Evolutionary conservation across 805 yeast species (phyloP).

Genomic region (Candida nemodendra): DNA sequence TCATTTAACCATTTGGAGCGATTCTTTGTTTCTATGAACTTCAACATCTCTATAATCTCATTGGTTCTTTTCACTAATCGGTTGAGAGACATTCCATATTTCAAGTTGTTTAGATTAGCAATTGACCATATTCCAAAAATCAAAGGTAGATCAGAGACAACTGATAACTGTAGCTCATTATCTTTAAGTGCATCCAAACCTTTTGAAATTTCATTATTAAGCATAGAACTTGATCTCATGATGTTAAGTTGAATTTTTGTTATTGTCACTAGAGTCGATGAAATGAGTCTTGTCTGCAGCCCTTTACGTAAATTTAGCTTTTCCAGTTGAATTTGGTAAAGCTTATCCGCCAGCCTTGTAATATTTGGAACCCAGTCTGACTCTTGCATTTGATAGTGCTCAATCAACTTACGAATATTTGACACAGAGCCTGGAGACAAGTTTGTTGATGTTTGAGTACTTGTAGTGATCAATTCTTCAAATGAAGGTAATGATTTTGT

Average conservation of each 20-base stretch:
- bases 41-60: constrained; percentile 56
- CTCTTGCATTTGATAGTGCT: constrained; percentile 22
- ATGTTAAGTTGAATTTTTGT: constrained; percentile 39
- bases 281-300: constrained; percentile 35
- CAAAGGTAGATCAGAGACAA: constrained; percentile 64
- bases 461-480: constrained; percentile 32
- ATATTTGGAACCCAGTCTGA: constrained; percentile 32
- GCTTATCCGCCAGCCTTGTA: constrained; percentile 30
- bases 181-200: constrained; percentile 32
- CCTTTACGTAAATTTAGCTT: constrained; percentile 33
- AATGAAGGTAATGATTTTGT: constrained; percentile 28
- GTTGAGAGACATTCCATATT: constrained; percentile 48
- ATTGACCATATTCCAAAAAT: constrained; percentile 68
- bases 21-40: constrained; percentile 53
- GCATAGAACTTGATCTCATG: constrained; percentile 30
- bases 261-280: constrained; percentile 32
- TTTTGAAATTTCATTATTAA: constrained; percentile 33
- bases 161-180: constrained; percentile 31
- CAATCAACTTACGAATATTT: constrained; percentile 23
- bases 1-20: constrained; percentile 64
- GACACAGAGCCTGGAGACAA: constrained; percentile 25
- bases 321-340: constrained; percentile 38
- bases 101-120: constrained; percentile 57
- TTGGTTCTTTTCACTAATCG: constrained; percentile 41
- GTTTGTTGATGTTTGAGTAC: constrained; percentile 26